A percentile compares a stretch with the other conserved stretches of the same genome.
phyloP scores from a whole-genome alignment of 2,329 filamentous ascomycete species.

The Epichloe gansuensis region DNA sequence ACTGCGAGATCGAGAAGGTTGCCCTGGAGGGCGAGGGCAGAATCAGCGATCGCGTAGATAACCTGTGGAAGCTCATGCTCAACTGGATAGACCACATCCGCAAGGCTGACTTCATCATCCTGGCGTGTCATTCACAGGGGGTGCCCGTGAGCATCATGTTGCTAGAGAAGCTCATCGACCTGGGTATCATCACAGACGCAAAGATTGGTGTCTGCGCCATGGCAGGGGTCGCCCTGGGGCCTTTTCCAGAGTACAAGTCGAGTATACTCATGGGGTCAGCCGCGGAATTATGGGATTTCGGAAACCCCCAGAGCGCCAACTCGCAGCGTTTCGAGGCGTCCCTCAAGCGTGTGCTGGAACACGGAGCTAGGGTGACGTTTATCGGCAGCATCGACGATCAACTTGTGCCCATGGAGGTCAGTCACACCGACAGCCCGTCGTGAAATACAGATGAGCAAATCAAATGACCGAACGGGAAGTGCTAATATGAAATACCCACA shows the following conservation, averaged over 20 bases:
- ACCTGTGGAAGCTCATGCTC: constrained; percentile 84
- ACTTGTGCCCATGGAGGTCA: constrained; percentile 77
- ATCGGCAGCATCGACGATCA: constrained; percentile 95
- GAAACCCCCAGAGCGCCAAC: constrained; percentile 65
- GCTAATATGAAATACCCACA: background rate
- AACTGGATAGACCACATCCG: constrained; percentile 92
- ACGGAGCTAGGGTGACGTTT: constrained; percentile 74
- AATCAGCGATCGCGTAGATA: constrained; percentile 77
- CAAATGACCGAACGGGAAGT: background rate
- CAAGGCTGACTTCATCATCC: constrained; percentile 72
- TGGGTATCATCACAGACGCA: constrained; percentile 66
- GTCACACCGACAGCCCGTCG: constrained; percentile 7
- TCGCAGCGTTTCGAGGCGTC: constrained; percentile 70
- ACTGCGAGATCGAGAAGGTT: constrained; percentile 81
- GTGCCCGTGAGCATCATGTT: constrained; percentile 91
- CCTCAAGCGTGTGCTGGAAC: constrained; percentile 59
- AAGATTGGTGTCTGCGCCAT: constrained; percentile 77
- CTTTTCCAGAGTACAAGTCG: constrained; percentile 84
- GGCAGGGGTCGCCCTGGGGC: constrained; percentile 87
- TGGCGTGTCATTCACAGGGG: constrained; percentile 97
- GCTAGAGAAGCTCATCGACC: constrained; percentile 79
- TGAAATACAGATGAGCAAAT: background rate
- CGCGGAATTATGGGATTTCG: constrained; percentile 92
- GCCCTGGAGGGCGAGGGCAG: constrained; percentile 90
- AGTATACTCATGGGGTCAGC: constrained; percentile 80